phyloP scores from a whole-genome alignment of 225 moss, liverwort and hornwort species.

The Antitrichia curtipendula region DNA sequence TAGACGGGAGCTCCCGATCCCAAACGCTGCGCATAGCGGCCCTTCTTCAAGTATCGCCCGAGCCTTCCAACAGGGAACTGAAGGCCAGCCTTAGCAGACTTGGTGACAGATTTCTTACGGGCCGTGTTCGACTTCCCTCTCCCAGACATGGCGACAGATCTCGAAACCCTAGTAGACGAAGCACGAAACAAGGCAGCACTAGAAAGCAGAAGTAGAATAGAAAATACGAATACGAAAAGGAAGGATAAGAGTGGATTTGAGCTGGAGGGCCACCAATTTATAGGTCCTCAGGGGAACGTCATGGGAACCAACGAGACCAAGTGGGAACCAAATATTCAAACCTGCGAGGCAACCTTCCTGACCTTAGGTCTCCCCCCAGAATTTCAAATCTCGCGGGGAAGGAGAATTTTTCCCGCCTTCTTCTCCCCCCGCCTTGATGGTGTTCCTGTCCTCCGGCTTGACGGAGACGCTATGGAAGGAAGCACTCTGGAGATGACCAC shows the following conservation, averaged over 20 bases:
- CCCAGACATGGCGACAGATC: neutral
- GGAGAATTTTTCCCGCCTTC: neutral
- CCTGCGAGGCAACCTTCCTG: neutral
- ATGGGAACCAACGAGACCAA: neutral
- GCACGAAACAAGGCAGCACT: neutral
- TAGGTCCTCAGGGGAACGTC: neutral
- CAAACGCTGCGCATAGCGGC: neutral
- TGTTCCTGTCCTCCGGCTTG: neutral
- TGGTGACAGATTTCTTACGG: constrained; percentile 11
- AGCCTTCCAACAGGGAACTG: constrained; percentile 15
- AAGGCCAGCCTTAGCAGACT: neutral
- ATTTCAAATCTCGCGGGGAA: neutral
- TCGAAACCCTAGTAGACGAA: neutral
- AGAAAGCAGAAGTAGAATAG: neutral
- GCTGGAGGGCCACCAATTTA: neutral
- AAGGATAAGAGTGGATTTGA: fast-evolving
- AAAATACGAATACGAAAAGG: too few relatives aligned
- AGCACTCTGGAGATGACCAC: neutral
- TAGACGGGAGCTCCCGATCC: constrained; percentile 12
- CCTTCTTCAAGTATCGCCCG: constrained; percentile 11
- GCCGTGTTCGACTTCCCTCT: neutral
- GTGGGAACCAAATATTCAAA: neutral
- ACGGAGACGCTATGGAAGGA: neutral
- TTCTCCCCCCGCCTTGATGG: neutral
- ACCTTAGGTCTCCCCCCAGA: neutral